Base-by-base conservation (phyloP, 805 yeast genomes). In the Metschnikowia lunata region DNA sequence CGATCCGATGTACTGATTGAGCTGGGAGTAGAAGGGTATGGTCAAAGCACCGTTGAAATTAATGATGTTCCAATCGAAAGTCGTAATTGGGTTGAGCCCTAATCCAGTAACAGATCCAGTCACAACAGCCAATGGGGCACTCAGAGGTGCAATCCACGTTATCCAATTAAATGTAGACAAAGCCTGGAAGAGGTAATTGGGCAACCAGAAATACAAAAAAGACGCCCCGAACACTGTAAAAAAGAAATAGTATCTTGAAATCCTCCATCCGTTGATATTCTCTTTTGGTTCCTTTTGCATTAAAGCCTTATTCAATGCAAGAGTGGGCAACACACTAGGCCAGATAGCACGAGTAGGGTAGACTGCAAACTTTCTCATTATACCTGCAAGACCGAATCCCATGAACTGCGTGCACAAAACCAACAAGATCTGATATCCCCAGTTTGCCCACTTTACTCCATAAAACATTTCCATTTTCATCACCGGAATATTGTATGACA, bases 11-110 rank as follows among this genome's bases (percentile, higher is more conserved):
- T 53, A 60, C 40, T 48, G 57, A 43, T 52, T 57, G 9, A 55
- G 23, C 27, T 57, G 57, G 7, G 63, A 47, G 44, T 51, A 63
- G 43, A 61, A 57, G 11, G 67, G 67, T 12, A 67, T 43, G 9
- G 70, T 52, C 58, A 80, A 87, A 14, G 82, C 75, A 14, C 80
- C 80, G 49, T 77, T 63, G 61, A 70, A 75, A 47, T 69, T 71
- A 9, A 80, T 74, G 34, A 82, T 66, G 53, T 76, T 75, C 87
- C 87, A 83, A 60, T 83, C 88, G 56, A 83, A 81, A n/a, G 84
- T 78, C 8, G 82, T 59, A 34, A 82, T 58, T 11, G 89, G 89
- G 48, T 81, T 61, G 56, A 81, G 55, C 15, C 87, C 88, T 45
- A 83, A 64, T 11, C 90, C 90, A 11, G 76, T 63, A 8, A 62